phyloP scores from a whole-genome alignment of 2,329 filamentous ascomycete species.

The Colletotrichum sp. region DNA sequence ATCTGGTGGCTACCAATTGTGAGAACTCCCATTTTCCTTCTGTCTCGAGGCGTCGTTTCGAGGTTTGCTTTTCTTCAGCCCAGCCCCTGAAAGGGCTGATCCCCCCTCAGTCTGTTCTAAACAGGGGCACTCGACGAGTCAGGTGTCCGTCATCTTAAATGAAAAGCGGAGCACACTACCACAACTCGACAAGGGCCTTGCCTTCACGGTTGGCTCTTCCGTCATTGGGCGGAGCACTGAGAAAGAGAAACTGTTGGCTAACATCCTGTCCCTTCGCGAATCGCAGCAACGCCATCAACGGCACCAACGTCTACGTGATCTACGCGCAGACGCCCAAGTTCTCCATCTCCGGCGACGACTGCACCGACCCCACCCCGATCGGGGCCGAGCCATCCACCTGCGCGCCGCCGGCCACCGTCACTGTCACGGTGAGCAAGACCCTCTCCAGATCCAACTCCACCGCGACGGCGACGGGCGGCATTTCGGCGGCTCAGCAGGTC shows the following conservation, averaged over 20 bases:
- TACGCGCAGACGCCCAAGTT: constrained; percentile 46
- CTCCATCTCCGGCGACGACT: constrained; percentile 34
- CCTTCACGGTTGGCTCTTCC: background rate
- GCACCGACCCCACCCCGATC: constrained; percentile 26
- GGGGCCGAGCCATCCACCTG: constrained; percentile 27
- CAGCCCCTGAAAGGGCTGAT: background rate
- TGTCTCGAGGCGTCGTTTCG: constrained; percentile 13
- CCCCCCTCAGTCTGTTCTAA: background rate
- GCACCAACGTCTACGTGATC: constrained; percentile 49
- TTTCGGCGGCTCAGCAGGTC: constrained; percentile 6
- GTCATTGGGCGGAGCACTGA: background rate
- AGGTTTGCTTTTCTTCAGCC: background rate
- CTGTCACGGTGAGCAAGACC: constrained; percentile 26
- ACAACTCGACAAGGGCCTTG: background rate
- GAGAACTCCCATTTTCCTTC: background rate
- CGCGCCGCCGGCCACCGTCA: constrained; percentile 27
- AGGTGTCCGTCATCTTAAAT: background rate
- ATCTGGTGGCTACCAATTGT: constrained; percentile 44
- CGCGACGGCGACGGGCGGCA: constrained; percentile 16
- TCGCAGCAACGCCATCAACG: constrained; percentile 44
- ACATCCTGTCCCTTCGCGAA: background rate
- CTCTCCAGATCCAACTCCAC: constrained; percentile 17
- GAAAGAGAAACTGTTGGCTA: background rate
- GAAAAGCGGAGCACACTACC: background rate
- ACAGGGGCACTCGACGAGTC: background rate